phyloP scores from a whole-genome alignment of 129 eudicot species.

The Dittrichia graveolens region DNA sequence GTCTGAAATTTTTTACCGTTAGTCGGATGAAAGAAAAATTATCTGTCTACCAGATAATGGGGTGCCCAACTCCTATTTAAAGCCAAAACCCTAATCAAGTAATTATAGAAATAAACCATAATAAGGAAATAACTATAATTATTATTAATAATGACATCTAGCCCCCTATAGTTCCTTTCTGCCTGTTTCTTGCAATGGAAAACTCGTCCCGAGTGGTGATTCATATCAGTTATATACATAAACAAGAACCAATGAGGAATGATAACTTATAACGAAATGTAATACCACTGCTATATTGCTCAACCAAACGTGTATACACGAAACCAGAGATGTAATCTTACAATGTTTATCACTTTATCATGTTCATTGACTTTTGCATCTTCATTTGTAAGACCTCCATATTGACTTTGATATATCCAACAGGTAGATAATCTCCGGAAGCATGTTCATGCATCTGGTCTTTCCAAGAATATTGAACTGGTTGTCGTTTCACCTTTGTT shows the following conservation, averaged over 20 bases:
- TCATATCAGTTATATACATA: too few relatives aligned
- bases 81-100: too few relatives aligned
- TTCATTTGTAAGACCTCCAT: background rate
- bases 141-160: too few relatives aligned
- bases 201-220: too few relatives aligned
- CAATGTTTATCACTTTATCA: constrained; percentile 17
- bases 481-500: constrained; percentile 83
- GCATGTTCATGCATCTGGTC: constrained; percentile 72
- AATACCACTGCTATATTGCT: constrained; percentile 5
- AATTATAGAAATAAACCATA: too few relatives aligned
- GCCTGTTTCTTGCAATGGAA: too few relatives aligned
- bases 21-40: too few relatives aligned
- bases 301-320: background rate
- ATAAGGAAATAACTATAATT: too few relatives aligned
- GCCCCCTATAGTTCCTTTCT: too few relatives aligned
- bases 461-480: constrained; percentile 61
- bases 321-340: background rate
- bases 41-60: too few relatives aligned
- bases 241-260: background rate
- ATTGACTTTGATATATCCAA: constrained; percentile 16
- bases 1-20: too few relatives aligned
- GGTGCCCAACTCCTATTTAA: too few relatives aligned
- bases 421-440: constrained; percentile 85
- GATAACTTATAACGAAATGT: constrained; percentile 7
- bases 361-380: constrained; percentile 14